Evolutionary conservation across 2,329 filamentous ascomycete genomes (phyloP), one percentile per base, ranked within the genome.

Genomic region (Trichothecium roseum): DNA sequence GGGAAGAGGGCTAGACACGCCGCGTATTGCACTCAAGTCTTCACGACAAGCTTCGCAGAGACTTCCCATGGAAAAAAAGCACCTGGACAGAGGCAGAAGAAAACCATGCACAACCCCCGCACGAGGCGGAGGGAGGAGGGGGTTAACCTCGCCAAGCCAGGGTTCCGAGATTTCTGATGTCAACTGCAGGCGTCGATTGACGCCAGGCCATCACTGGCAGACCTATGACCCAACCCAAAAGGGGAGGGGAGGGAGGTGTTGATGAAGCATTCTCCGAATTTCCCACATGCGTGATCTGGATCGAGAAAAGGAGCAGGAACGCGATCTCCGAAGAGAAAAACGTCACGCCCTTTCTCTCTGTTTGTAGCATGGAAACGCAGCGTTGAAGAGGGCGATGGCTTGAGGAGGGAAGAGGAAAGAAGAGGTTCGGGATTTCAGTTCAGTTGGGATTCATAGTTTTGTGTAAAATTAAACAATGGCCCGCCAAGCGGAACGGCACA

Each of bases 221-320:
- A 69, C 65, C 66, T 55, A 49, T 59, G 33, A 47, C 54, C 52
- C 56, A 18, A 10, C 16, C 20, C 14, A 20, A 8, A 16, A 17
- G 5, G 51, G 29, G 27, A 26, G 13, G 37, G 27, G 16, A 33
- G 30, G 20, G 53, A 29, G 35, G 56, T 50, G 30, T 45, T 54
- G 58, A 46, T 56, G 86, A 84, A 88, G 83, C 88, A 79, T 91
- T 83, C 85, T 91, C 85, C 84, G 84, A 91, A 89, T 91, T 91
- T 91, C 84, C 86, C 84, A 88, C 86, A 86, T 88, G 85, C 84
- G 65, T 45, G 37, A 36, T 32, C 8, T 16, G 31, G 30, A 39
- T 17, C 33, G 35, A 34, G 34, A 41, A 18, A 29, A n/a, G 20
- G 36, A 48, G 54, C 53, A 52, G n/a, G n/a, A n/a, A n/a, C n/a